Evolutionary conservation across 108 stramenopile genomes (phyloP).

Genomic region (Parietichytrium sp.): DNA sequence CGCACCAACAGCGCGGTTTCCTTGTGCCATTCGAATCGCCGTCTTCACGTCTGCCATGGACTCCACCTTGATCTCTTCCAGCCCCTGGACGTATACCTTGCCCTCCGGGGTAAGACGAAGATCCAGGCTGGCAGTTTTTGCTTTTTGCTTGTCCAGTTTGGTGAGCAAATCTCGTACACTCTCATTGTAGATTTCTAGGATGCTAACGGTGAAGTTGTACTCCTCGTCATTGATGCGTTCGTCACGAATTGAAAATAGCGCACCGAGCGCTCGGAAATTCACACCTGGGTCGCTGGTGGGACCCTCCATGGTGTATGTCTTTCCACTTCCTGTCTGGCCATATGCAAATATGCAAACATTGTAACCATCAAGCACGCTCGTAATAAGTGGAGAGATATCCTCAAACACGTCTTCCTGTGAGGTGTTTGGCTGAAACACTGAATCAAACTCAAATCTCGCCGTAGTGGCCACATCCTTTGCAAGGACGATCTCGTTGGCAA

Average conservation of each 20-base stretch:
- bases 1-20: slow-evolving; percentile 57
- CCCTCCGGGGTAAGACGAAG: slow-evolving; percentile 50
- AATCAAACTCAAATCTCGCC: slow-evolving; percentile 66
- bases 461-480: not conserved
- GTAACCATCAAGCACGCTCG: slow-evolving; percentile 62
- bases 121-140: slow-evolving; percentile 51
- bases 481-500: not conserved
- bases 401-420: slow-evolving; percentile 67
- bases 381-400: slow-evolving; percentile 62
- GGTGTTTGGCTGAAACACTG: slow-evolving; percentile 59
- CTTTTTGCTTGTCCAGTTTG: slow-evolving; percentile 31
- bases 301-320: slow-evolving; percentile 63
- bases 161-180: slow-evolving; percentile 59
- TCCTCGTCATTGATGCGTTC: slow-evolving; percentile 53
- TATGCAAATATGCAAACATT: slow-evolving; percentile 57
- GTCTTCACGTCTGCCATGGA: slow-evolving; percentile 45
- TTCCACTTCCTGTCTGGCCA: slow-evolving; percentile 56
- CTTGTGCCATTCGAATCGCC: slow-evolving; percentile 45
- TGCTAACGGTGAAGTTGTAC: slow-evolving; percentile 52
- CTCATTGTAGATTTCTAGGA: slow-evolving; percentile 69
- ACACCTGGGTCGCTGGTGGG: slow-evolving; percentile 57
- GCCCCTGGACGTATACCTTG: slow-evolving; percentile 72
- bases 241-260: slow-evolving; percentile 73
- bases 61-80: slow-evolving; percentile 62
- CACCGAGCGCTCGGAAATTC: slow-evolving; percentile 65